Conservation (phyloP, 306 rosid genomes). For the Macrotyloma uniflorum region DNA sequence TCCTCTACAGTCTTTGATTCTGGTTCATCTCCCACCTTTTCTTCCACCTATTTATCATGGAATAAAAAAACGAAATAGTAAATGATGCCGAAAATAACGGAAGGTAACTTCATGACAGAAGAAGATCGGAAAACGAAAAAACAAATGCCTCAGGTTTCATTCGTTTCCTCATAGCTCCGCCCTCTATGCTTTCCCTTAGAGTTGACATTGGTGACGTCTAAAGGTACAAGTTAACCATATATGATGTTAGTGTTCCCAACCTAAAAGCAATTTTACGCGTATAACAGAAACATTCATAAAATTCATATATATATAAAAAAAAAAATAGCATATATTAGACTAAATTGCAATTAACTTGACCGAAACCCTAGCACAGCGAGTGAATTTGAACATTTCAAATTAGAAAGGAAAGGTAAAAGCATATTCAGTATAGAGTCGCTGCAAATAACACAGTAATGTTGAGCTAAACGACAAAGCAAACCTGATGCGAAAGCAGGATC, state of each 20-base stretch:
- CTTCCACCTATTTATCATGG: conserved; percentile 40
- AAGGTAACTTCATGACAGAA: conserved; percentile 8
- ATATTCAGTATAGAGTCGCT: not conserved
- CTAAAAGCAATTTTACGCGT: not conserved
- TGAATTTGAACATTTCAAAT: not conserved
- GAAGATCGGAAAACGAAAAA: conserved; percentile 17
- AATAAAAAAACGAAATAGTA: not conserved
- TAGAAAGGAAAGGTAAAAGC: not conserved
- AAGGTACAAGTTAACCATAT: conserved; percentile 8
- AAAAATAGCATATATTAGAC: not conserved
- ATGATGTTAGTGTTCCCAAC: not conserved
- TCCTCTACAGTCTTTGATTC: conserved; percentile 48
- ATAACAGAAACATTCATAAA: not conserved
- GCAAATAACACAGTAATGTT: not conserved
- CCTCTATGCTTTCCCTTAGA: conserved; percentile 46
- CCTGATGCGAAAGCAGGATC: not conserved
- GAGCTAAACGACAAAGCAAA: conserved; percentile 9
- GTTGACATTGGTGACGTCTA: conserved; percentile 38
- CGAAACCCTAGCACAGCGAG: conserved; percentile 9
- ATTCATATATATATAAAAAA: not conserved
- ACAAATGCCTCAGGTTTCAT: conserved; percentile 49
- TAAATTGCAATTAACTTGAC: conserved; percentile 2
- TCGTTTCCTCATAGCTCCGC: conserved; percentile 56
- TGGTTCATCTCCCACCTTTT: conserved; percentile 50
- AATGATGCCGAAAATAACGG: not conserved